These are phyloP conservation scores for Picea sitchensis DNA, from an alignment of 75 land plant species.

Conservation along the genomic window DNA sequence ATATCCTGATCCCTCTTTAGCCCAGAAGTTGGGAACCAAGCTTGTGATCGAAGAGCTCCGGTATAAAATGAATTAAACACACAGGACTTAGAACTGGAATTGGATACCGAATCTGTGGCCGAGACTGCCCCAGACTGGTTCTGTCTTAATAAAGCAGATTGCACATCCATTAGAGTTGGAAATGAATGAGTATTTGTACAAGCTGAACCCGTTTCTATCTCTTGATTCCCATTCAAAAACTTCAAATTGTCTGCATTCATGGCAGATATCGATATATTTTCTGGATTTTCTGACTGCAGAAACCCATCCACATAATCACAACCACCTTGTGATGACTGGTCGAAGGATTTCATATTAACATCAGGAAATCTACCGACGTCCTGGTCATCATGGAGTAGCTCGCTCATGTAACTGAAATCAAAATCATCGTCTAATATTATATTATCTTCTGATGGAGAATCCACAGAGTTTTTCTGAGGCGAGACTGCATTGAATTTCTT, in stretches of 20 bases:
- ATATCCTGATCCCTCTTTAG: not conserved
- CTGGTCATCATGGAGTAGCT: not conserved
- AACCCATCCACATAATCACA: not conserved
- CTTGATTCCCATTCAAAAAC: not conserved
- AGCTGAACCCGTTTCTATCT: not conserved
- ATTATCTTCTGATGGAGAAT: not conserved
- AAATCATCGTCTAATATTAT: not conserved
- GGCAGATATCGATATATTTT: not conserved
- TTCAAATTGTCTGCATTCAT: not conserved
- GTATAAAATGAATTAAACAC: not conserved
- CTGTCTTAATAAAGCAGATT: conserved; percentile 38
- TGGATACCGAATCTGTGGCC: not conserved
- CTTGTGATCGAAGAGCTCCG: not conserved
- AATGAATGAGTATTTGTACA: conserved; percentile 22
- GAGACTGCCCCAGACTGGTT: not conserved
- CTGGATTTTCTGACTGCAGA: not conserved
- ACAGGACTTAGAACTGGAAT: not conserved
- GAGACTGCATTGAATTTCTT: not conserved
- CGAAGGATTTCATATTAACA: not conserved
- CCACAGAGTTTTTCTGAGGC: not conserved
- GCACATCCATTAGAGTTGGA: conserved; percentile 51
- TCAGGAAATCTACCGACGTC: not conserved
- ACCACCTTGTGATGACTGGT: too few relatives aligned
- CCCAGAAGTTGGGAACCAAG: not conserved
- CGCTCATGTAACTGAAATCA: not conserved